phyloP scores from a whole-genome alignment of 495 filamentous ascomycete genomes.

The Annulohypoxylon nitens region DNA sequence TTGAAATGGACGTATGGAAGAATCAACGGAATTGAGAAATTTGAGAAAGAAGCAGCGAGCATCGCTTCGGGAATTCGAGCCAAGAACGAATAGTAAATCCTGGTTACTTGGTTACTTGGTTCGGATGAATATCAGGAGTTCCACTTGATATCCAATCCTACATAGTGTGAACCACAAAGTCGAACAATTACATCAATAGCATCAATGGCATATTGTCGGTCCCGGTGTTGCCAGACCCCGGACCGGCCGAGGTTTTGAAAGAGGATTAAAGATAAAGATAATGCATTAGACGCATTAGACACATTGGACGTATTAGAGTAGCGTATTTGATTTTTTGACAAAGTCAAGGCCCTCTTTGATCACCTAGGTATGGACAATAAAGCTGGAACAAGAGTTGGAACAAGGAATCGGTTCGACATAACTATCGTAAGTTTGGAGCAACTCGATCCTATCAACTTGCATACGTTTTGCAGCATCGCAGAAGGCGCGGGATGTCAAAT shows the following conservation, averaged over 20 bases:
- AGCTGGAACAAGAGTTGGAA: constrained; percentile 12
- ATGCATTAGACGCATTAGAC: neutral
- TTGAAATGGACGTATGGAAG: constrained; percentile 76
- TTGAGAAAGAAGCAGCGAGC: constrained; percentile 49
- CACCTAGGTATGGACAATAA: constrained; percentile 18
- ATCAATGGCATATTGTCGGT: neutral
- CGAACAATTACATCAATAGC: neutral
- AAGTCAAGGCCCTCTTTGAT: constrained; percentile 29
- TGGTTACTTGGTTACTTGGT: neutral
- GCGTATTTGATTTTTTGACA: constrained; percentile 18
- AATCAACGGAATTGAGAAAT: constrained; percentile 73
- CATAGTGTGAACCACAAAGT: neutral
- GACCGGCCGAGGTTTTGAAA: constrained; percentile 34
- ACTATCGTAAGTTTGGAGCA: neutral
- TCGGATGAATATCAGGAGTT: neutral
- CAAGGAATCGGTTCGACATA: constrained; percentile 12
- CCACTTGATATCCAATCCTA: neutral
- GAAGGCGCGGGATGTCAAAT: constrained; percentile 4
- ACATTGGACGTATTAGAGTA: constrained; percentile 14
- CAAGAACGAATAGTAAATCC: constrained; percentile 30
- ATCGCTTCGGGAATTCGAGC: constrained; percentile 43
- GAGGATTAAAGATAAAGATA: constrained; percentile 19
- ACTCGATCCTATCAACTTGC: neutral
- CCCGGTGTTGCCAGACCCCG: neutral
- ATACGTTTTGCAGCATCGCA: neutral